phyloP scores from a whole-genome alignment of 2,329 filamentous ascomycete species.

The Microcyclospora tardicrescens region DNA sequence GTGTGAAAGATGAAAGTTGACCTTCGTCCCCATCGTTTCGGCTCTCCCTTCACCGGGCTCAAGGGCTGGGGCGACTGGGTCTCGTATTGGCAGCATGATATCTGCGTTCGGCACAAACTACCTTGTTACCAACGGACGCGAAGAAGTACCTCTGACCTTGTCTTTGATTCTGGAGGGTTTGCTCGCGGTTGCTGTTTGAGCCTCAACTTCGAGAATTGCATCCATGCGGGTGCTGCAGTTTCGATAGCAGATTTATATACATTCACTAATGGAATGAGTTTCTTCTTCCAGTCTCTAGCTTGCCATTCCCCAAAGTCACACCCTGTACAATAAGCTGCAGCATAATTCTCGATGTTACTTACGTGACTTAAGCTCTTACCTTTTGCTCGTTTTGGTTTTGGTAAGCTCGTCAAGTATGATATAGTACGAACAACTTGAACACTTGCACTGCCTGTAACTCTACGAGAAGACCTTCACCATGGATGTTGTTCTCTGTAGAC shows the following conservation, averaged over 20 bases:
- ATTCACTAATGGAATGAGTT: not conserved
- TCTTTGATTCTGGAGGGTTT: slow-evolving; percentile 6
- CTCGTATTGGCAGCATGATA: slow-evolving; percentile 67
- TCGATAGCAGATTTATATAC: not conserved
- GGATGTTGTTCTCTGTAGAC: too few species aligned
- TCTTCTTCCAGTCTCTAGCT: not conserved
- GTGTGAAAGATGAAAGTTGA: slow-evolving; percentile 81
- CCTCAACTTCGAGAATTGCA: not conserved
- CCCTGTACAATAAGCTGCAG: not conserved
- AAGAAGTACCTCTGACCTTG: slow-evolving; percentile 90
- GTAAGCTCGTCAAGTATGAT: too few species aligned
- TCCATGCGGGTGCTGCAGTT: slow-evolving; percentile 5
- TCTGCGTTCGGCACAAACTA: slow-evolving; percentile 96
- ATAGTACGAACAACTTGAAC: too few species aligned
- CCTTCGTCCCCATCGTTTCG: slow-evolving; percentile 47
- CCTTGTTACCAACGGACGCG: slow-evolving; percentile 99
- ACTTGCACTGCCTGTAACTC: too few species aligned
- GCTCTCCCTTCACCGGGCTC: slow-evolving; percentile 82
- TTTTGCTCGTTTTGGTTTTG: too few species aligned
- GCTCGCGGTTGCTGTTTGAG: not conserved
- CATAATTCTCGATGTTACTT: not conserved
- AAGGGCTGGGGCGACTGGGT: slow-evolving; percentile 88
- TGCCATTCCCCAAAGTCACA: not conserved
- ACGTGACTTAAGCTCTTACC: too few species aligned
- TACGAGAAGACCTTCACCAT: too few species aligned